Base-by-base conservation (phyloP, 345 rosid species). In the Camelina hispida region DNA sequence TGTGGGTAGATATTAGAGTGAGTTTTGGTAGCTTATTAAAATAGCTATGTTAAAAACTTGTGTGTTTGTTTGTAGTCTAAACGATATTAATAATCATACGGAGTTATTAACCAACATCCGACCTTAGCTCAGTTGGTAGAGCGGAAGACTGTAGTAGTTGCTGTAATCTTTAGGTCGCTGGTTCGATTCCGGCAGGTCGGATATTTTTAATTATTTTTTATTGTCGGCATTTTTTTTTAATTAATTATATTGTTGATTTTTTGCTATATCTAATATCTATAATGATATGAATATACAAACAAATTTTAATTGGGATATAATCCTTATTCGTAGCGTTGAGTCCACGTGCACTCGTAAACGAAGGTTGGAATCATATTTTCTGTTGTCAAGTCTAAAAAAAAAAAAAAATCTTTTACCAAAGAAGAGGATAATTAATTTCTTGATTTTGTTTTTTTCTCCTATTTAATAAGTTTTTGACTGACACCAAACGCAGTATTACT, bases 101-200 rank as follows among this genome's bases (percentile, higher is more conserved):
- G 4, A 6, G 8, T 1, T 6, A 0, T 1, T 32, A 32, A 6
- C 9, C 6, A 32, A 1, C 9, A 23, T 2, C 91, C 93, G 93
- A 86, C 90, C 88, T 91, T 91, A 87, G 95, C 93, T 89, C 91
- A 89, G 97, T 85, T 89, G 93, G 91, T 43, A 91, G 93, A 85
- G 96, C 96, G 92, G 96, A 88, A 92, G 96, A 85, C 93, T 86
- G 93, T 90, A 92, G 92, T 75, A 0, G 56, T 25, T 14, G 60
- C 72, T 44, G 77, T 69, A 50, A 82, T 82, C 83, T 88, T 85
- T 87, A 86, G 88, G 88, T 87, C 89, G 84, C 84, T 76, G 87
- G 88, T 86, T 73, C 77, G 70, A 55, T 73, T 73, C 71, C 77
- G 77, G 77, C 77, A 73, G 71, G 71, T 73, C 64, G 77, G 71